Base-by-base conservation (phyloP, 371 early-diverging fungal genomes). In the Mortierella sp. region DNA sequence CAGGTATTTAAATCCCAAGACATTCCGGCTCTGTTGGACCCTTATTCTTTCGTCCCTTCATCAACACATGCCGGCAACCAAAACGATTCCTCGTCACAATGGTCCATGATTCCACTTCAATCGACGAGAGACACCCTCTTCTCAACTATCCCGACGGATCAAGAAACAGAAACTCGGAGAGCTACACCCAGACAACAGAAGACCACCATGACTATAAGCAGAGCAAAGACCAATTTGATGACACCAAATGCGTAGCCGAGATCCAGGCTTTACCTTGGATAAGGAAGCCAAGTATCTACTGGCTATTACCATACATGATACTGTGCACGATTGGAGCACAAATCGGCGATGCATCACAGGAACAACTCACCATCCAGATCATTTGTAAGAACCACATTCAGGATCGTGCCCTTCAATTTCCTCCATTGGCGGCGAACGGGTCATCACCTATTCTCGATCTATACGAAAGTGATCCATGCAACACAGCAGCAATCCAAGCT, bases 211-310 rank as follows among this genome's bases (percentile, higher is more conserved):
- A 47, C 24, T 28, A 49, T 7, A 41, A 21, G 1, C 43, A 53
- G 2, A 40, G 12, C 19, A 31, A 24, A n/a, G 43, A 43, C 31
- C 22, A 12, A 19, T 24, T 40, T 16, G 65, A 61, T n/a, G 73
- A 67, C 52, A 29, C 56, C 2, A 45, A 16, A 3, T 55, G 73
- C 10, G 27, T 73, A 19, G 67, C 63, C 6, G 49, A 44, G 0
- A 17, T 67, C 6, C 53, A 68, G 29, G 50, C 52, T 6, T 10
- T 68, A 27, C 76, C 76, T 1, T 76, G 74, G 76, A 57, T 68
- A 49, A 25, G 27, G 45, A 51, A 68, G 24, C 74, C 74, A 13
- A 63, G 59, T 27, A 28, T 76, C 1, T 27, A n/a, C 16, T 76
- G 76, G 76, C 12, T 76, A 0, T 19, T 76, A 24, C 76, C 76